Base-by-base conservation (phyloP, 352 stramenopile species). In the Phytopythium chamaehyphon region DNA sequence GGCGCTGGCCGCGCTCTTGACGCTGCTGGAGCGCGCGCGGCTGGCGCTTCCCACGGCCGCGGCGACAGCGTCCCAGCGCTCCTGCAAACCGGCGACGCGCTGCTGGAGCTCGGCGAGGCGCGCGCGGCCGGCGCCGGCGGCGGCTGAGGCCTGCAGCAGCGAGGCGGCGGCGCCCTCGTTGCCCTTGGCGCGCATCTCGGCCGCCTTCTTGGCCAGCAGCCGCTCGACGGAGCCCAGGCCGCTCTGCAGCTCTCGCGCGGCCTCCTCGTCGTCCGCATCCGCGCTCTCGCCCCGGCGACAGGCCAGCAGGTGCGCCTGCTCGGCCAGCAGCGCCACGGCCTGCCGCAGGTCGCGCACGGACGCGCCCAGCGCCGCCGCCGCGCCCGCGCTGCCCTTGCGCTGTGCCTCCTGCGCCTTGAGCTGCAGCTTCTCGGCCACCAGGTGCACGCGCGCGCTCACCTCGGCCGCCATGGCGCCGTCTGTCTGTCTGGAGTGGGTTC, bases 381-480 rank as follows among this genome's bases (percentile, higher is more conserved):
- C 75, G 26, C 23, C 53, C 0, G 66, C 64, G 50, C 88, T 88
- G 33, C 81, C 81, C 42, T 76, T 79, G 24, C 61, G 65, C 59
- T 83, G 71, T 39, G 80, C 76, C 38, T 91, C 77, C 47, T 79
- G 67, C 43, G 76, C 73, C 57, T 84, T 86, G 26, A 80, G 69
- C 65, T 73, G 57, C 50, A 91, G 62, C 65, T 89, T 91, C 54
- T 91, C 74, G 19, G 81, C 81, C 57, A 91, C 81, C 42, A 87
- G 62, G 40, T 80, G 67, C 67, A 91, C 76, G 42, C 77, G 75
- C 46, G 76, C 65, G 39, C 71, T 76, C 28, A 86, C 72, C 57
- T 76, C 71, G 19, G 79, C 76, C 16, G 75, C 75, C 61, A 78
- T 73, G 4, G 47, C 31, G 45, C 33, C 31, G 31, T n/a, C n/a